Evolutionary conservation across 257 asterid species (phyloP), one percentile per base, ranked within the genome.

Genomic region (Pogostemon cablin): DNA sequence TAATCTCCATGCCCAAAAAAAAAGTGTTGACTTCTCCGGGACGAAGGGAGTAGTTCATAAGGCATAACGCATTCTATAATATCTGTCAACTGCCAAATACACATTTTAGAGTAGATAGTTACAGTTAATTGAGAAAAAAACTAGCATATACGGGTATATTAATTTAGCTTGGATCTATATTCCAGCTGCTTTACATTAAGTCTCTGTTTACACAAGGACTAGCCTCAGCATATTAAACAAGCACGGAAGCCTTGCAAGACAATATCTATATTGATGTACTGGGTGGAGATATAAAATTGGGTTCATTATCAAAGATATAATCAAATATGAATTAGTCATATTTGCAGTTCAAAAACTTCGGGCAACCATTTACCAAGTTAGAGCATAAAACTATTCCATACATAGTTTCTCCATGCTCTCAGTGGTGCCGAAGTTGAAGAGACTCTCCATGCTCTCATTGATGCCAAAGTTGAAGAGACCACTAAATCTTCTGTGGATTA

Each of bases 51-150:
- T 15, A 63, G 40, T 41, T 62, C 43, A 54, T 25, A 54, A 20
- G 42, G 11, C 34, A 65, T 41, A 38, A 41, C 9, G 62, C 25
- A 25, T 5, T 39, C 54, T 47, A 9, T 68, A 58, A 68, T 34
- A 57, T 34, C 53, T 55, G 40, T 7, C n/a, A 56, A 55, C 39
- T 41, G 52, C 46, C 52, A n/a, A 44, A 25, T 34, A 25, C 40
- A 50, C 6, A 39, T 32, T 4, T 57, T 9, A 62, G 10, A 67
- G 59, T 25, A 38, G 63, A 10, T 41, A 40, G 59, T 20, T 39
- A 11, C 63, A 70, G 12, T 65, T 6, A n/a, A 57, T 57, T 70
- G 53, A 43, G 49, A 73, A 47, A 54, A 66, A 61, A 67, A 12
- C 48, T 41, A 25, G 47, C 17, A 47, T 41, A 67, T 25, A 57